Evolutionary conservation across 1,284 basidiomycete species (phyloP), one percentile per base, ranked within the genome.

Genomic region (Coniferiporia weirii): DNA sequence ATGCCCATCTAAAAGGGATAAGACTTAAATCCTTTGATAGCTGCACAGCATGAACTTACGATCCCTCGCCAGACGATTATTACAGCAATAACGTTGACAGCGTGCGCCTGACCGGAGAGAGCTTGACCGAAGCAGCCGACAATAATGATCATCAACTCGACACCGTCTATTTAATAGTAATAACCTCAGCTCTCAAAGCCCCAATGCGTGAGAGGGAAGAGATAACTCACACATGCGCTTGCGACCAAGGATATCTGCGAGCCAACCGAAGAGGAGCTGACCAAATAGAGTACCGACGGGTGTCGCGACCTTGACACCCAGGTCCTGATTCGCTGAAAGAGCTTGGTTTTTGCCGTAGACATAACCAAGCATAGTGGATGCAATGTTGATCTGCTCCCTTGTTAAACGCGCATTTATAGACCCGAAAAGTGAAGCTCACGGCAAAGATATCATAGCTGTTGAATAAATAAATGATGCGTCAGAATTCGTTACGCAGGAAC

Each of bases 231-330:
- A 89, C 78, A 87, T 87, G 56, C 77, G 73, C 70, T 90, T 90
- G 68, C 88, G 81, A 58, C 88, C 89, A 55, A 88, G 73, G 10
- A 80, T 64, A 72, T 91, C 88, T 3, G 85, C 87, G 19, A 89
- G 74, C 79, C 80, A 86, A 60, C 84, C 88, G 65, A 91, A 90
- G 50, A 87, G 71, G 15, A 89, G 68, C 68, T 89, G 87, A 48
- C 79, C 76, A 43, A 75, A 59, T 52, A 79, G 65, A 43, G 74
- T 79, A 53, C 83, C 81, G 35, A 77, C 73, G 8, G 78, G 76
- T 12, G 76, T 82, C 1, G 83, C 78, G 34, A 85, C 80, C 70
- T 89, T 89, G 70, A 87, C 73, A 58, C 81, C 83, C 47, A 87
- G 74, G 66, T 84, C 81, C 68, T 87, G 83, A 67, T 82, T 81